phyloP scores from a whole-genome alignment of 495 filamentous ascomycete genomes.

The Podospora bellae-mahoneyi region DNA sequence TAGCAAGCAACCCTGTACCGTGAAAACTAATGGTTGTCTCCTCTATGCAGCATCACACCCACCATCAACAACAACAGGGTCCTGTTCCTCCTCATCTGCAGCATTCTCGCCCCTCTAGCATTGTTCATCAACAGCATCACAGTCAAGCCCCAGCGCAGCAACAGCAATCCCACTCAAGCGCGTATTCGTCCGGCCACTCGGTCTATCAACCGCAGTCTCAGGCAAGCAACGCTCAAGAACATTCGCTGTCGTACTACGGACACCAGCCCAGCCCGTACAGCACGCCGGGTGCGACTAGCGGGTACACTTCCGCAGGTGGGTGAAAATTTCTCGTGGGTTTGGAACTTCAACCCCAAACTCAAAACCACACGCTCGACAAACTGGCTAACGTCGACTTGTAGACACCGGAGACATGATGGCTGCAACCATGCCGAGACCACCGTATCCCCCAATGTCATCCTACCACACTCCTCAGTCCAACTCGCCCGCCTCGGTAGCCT shows the following conservation, averaged over 20 bases:
- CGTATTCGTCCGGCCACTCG: slow-evolving; percentile 58
- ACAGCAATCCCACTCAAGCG: slow-evolving; percentile 47
- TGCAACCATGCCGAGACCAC: slow-evolving; percentile 75
- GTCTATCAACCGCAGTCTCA: slow-evolving; percentile 50
- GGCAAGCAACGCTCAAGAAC: slow-evolving; percentile 55
- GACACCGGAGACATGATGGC: slow-evolving; percentile 93
- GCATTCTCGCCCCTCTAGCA: slow-evolving; percentile 60
- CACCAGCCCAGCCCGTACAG: slow-evolving; percentile 67
- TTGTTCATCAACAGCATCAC: slow-evolving; percentile 65
- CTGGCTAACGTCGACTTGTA: slow-evolving; percentile 40
- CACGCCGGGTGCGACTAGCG: slow-evolving; percentile 63
- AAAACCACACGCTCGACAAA: background rate
- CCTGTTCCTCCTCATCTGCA: slow-evolving; percentile 55
- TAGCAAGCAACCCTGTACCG: slow-evolving; percentile 33
- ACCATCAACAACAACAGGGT: slow-evolving; percentile 57
- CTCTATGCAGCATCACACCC: slow-evolving; percentile 59
- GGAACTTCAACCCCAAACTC: background rate
- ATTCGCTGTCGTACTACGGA: slow-evolving; percentile 60
- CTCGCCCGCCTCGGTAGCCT: slow-evolving; percentile 93
- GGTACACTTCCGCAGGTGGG: slow-evolving; percentile 79
- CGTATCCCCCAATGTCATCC: slow-evolving; percentile 73
- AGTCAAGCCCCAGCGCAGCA: slow-evolving; percentile 45
- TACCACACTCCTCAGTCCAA: slow-evolving; percentile 96
- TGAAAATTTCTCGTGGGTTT: slow-evolving; percentile 25
- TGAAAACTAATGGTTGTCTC: slow-evolving; percentile 49